Base-by-base conservation (phyloP, 345 rosid species). In the Psidium friedrichsthalianum region DNA sequence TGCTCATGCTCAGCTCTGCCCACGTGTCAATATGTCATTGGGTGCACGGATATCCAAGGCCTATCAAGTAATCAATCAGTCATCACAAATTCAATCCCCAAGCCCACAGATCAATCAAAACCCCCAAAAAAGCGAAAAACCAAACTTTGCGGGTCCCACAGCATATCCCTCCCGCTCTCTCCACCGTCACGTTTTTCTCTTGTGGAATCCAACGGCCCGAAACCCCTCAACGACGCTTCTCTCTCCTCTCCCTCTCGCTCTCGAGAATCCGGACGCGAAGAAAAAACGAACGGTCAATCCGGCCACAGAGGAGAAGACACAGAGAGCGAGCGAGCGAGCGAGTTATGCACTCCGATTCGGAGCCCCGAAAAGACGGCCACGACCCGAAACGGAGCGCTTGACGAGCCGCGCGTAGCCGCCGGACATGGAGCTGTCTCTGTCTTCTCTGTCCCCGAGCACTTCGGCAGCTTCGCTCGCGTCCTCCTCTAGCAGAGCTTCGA, bases 371-470 rank as follows among this genome's bases (percentile, higher is more conserved):
- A 29, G 61, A 82, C 84, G 49, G 18, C 59, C 58, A 24, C n/a
- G 84, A 82, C 6, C 25, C 49, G 84, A 21, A 2, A 18, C 59
- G n/a, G 47, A 82, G 58, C 61, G 13, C 25, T 40, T 69, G 80
- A 69, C 49, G 56, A 18, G n/a, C 24, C 25, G 59, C 51, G 51
- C 82, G 27, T 32, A 18, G 42, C 61, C 61, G 56, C 47, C 47
- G 61, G 58, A 80, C 85, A 86, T 86, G 87, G 85, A 86, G 82
- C 85, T 86, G 21, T 69, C 87, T 8, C 54, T 86, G 22, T 57
- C 83, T 0, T 36, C 80, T 22, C 80, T 69, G 80, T 82, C 84
- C 24, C 47, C 27, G 13, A 40, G 80, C 82, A 36, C 84, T 42
- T 55, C 64, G 44, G 55, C 84, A n/a, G 85, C 69, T 54, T 64